These are phyloP conservation scores for Nicotiana benthamiana DNA, from an alignment of 257 asterid species.

Conservation along the genomic window DNA sequence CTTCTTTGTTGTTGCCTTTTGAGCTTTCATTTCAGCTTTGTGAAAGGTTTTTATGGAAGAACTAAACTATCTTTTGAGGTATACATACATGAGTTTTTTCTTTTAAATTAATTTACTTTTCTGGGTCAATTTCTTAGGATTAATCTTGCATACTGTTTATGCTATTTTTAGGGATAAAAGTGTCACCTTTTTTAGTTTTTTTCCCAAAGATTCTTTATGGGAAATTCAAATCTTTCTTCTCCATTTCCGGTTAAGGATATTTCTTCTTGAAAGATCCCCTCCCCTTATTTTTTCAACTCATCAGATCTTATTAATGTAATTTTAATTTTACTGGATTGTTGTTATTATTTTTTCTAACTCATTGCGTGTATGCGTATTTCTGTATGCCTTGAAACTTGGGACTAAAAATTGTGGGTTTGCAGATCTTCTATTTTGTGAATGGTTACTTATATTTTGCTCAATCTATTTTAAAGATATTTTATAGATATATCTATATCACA, in stretches of 20 bases:
- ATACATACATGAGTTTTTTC: constrained; percentile 2
- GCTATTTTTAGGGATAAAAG: neutral
- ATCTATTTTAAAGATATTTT: no score
- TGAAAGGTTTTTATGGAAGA: constrained; percentile 31
- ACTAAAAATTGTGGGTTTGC: neutral
- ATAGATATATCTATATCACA: no score
- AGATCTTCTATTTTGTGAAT: no score
- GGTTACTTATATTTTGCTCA: no score
- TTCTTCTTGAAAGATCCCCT: no score
- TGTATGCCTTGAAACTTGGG: neutral
- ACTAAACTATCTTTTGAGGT: constrained; percentile 30
- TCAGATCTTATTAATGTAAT: no score
- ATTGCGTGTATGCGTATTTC: neutral
- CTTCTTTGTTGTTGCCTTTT: constrained; percentile 15
- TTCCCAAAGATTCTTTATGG: neutral
- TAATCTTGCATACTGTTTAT: neutral
- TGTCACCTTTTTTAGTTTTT: neutral
- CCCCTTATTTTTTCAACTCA: neutral
- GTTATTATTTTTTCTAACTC: no score
- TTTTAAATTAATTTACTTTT: neutral
- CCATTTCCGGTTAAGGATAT: no score
- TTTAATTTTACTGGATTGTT: no score
- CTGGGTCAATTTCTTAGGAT: neutral
- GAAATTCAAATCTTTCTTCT: neutral
- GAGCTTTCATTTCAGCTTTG: constrained; percentile 42